A percentile compares a stretch with the other conserved stretches of the same genome.
Evolutionary conservation across 2,329 filamentous ascomycete species (phyloP).

Genomic region (Penicillium sp.): DNA sequence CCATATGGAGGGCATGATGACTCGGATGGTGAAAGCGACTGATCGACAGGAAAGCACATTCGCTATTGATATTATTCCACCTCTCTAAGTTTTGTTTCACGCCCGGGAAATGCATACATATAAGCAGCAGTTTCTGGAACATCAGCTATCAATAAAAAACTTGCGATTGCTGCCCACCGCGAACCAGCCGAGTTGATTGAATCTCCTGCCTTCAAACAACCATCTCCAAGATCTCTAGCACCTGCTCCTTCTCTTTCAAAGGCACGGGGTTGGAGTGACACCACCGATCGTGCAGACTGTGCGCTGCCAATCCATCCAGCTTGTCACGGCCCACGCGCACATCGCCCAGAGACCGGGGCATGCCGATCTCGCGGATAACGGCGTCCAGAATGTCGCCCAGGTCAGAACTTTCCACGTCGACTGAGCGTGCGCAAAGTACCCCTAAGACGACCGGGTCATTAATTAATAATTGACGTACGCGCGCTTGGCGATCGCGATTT

Average conservation of each 20-base stretch:
- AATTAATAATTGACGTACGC: conserved; percentile 43
- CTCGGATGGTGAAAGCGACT: conserved; percentile 26
- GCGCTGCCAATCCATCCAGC: conserved; percentile 47
- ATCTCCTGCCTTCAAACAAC: conserved; percentile 17
- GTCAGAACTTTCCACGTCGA: conserved; percentile 35
- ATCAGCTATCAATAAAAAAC: too few species aligned
- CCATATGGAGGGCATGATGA: conserved; percentile 27
- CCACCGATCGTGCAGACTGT: conserved; percentile 24
- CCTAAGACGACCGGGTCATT: conserved; percentile 35
- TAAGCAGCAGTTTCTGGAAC: too few species aligned
- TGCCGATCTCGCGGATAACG: conserved; percentile 51
- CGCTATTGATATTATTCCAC: too few species aligned
- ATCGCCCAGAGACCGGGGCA: conserved; percentile 55
- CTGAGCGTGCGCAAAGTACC: conserved; percentile 33
- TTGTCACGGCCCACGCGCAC: conserved; percentile 51
- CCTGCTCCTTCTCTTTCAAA: conserved; percentile 20
- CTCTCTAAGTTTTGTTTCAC: too few species aligned
- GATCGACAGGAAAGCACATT: too few species aligned
- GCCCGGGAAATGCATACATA: too few species aligned
- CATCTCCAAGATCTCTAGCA: conserved; percentile 26
- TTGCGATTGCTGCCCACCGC: too few species aligned
- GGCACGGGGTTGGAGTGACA: conserved; percentile 23
- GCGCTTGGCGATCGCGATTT: conserved; percentile 45
- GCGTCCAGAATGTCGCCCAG: conserved; percentile 54
- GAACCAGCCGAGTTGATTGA: too few species aligned